These are phyloP conservation scores for Thielaviopsis punctulata DNA, from an alignment of 2,329 filamentous ascomycete species.

Conservation along the genomic window DNA sequence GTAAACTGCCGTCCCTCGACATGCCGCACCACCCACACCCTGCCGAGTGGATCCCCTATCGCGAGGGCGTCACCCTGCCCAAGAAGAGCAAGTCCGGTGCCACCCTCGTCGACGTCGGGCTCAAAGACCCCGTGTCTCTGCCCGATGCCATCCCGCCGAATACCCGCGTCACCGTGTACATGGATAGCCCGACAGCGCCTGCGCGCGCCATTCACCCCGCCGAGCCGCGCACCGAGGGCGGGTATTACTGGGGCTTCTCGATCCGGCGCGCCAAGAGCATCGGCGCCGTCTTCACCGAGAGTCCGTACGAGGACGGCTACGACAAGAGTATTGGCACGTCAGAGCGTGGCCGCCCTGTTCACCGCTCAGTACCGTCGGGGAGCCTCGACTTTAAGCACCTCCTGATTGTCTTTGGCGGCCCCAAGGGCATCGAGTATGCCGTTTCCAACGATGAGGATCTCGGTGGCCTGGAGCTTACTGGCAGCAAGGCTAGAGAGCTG, in stretches of 20 bases:
- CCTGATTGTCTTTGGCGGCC: conserved; percentile 64
- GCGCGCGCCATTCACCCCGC: conserved; percentile 38
- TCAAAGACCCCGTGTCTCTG: conserved; percentile 38
- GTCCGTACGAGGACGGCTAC: conserved; percentile 58
- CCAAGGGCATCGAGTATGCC: conserved; percentile 62
- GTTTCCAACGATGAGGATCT: conserved; percentile 42
- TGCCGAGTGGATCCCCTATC: conserved; percentile 62
- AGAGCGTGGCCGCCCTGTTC: conserved; percentile 46
- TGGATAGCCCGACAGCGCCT: conserved; percentile 36
- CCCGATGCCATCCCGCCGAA: conserved; percentile 45
- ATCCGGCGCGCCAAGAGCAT: conserved; percentile 50
- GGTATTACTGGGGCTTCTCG: conserved; percentile 76
- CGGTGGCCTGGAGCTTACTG: conserved; percentile 42
- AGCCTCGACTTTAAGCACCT: conserved; percentile 44
- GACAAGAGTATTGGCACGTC: conserved; percentile 72
- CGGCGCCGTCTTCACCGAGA: conserved; percentile 61
- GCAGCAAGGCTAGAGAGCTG: conserved; percentile 46
- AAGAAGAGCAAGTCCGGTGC: conserved; percentile 23
- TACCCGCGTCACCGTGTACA: conserved; percentile 56
- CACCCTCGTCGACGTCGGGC: conserved; percentile 41
- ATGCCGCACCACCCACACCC: conserved; percentile 69
- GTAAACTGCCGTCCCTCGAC: conserved; percentile 58
- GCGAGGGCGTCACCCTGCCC: conserved; percentile 53
- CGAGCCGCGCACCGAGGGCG: conserved; percentile 52
- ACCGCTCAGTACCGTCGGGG: conserved; percentile 25